Percentiles rank a stretch among this genome's conserved stretches.
Conservation (phyloP, 2,329 filamentous ascomycete species). For the Scedosporium dehoogii region DNA sequence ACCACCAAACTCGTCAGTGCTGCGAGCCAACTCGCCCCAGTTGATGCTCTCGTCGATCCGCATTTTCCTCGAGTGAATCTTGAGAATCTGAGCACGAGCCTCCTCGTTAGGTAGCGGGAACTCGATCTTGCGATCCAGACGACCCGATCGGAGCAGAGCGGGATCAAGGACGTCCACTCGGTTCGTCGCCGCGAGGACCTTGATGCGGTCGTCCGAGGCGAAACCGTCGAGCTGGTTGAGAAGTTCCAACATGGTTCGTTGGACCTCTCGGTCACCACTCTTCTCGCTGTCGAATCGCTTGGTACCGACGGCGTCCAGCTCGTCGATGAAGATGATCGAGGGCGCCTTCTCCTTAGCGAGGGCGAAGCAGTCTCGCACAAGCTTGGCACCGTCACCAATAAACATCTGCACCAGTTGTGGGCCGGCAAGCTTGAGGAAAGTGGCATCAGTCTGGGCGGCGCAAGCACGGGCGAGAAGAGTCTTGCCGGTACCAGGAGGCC, state of each 20-base stretch:
- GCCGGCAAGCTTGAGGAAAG: conserved; percentile 95
- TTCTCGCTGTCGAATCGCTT: conserved; percentile 99
- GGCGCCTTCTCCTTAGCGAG: conserved; percentile 98
- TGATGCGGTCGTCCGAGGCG: conserved; percentile 92
- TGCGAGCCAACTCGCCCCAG: conserved; percentile 90
- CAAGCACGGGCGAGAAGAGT: conserved; percentile 90
- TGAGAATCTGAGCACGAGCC: conserved; percentile 89
- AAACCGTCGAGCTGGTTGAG: conserved; percentile 98
- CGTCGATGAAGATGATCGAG: conserved; percentile 98
- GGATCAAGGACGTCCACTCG: conserved; percentile 90
- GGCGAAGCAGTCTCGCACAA: conserved; percentile 95
- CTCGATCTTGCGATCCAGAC: conserved; percentile 94
- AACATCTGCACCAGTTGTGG: conserved; percentile 99
- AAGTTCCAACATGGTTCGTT: conserved; percentile 96
- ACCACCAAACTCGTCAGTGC: conserved; percentile 96
- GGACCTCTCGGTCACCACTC: conserved; percentile 93
- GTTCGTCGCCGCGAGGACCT: conserved; percentile 91
- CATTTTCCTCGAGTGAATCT: conserved; percentile 98
- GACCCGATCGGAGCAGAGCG: conserved; percentile 80
- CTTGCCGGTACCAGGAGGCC: conserved; percentile 82
- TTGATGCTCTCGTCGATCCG: conserved; percentile 87
- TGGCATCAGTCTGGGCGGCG: conserved; percentile 94
- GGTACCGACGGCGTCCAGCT: conserved; percentile 94
- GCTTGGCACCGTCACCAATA: conserved; percentile 95
- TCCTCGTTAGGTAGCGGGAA: conserved; percentile 98